Evolutionary conservation across 768 basidiomycete species (phyloP), one percentile per base, ranked within the genome.

Genomic region (Coprinopsis sp.): DNA sequence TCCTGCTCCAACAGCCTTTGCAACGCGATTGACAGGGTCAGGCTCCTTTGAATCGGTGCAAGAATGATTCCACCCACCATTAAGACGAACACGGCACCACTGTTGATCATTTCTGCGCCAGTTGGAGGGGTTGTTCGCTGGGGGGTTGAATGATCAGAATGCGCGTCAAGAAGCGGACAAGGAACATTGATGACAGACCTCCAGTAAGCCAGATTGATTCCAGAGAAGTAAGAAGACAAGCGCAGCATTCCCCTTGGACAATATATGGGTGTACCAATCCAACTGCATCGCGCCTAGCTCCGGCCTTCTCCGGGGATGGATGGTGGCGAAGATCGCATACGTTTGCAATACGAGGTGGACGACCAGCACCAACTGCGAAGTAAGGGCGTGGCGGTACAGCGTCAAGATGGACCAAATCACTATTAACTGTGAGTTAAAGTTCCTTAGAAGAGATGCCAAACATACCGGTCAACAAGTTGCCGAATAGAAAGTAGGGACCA

Each of bases 141-240:
- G 3, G 33, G 22, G 30, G 14, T n/a, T 24, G 5, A 8, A n/a
- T 4, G 30, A 6, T 30, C 40, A 28, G 40, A 19, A n/a, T 43
- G 41, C 23, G 33, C 24, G 29, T 28, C 7, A n/a, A n/a, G 19
- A 24, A 25, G 23, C 38, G 11, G 10, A 25, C 22, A 10, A 2
- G 33, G 28, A 6, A 8, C 6, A 19, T 3, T 16, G 24, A 8
- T 5, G 14, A 43, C 41, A 29, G 5, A 49, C 48, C 25, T 49
- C 48, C 10, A 49, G 42, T 21, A 49, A 37, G 12, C 48, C 48
- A 21, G 48, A 49, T 18, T 40, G 43, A 33, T 41, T 49, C 48
- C 48, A 49, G 19, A 49, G 48, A 19, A 44, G 33, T 14, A 49
- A 22, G 23, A 49, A 16, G 13, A 34, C 28, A 7, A 49, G 6